Percentiles rank a stretch among this genome's conserved stretches.
phyloP scores from a whole-genome alignment of 108 stramenopile genomes.

The Bacterosira constricta region DNA sequence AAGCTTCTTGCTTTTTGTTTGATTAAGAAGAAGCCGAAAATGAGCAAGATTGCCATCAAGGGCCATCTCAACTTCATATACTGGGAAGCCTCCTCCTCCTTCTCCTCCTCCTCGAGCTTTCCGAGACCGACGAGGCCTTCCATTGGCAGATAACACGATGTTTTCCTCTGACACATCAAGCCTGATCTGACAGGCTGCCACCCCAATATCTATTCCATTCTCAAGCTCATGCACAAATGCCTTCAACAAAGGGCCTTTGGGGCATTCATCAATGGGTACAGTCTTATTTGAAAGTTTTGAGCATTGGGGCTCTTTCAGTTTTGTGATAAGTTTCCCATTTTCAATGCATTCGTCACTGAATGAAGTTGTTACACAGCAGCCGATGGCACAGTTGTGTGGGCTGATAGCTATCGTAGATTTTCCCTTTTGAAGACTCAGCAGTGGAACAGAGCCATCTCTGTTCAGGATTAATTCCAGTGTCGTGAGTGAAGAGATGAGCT shows the following conservation, averaged over 20 bases:
- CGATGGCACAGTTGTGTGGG: no score
- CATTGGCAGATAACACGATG: neutral
- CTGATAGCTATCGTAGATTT: no score
- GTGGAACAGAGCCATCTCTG: neutral
- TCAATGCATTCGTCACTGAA: no score
- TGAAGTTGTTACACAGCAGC: no score
- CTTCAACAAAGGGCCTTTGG: constrained; percentile 4
- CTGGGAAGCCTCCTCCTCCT: constrained; percentile 10
- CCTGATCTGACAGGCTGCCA: constrained; percentile 34
- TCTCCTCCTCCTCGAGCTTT: constrained; percentile 15
- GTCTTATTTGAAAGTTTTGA: no score
- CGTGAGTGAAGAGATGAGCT: constrained; percentile 22
- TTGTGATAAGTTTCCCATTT: no score
- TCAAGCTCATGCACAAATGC: constrained; percentile 47
- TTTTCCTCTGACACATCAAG: constrained; percentile 7
- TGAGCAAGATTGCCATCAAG: constrained; percentile 45
- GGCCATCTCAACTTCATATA: constrained; percentile 29
- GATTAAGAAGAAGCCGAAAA: constrained; percentile 37
- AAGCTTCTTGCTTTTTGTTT: constrained; percentile 27
- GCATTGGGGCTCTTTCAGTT: no score
- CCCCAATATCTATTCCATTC: constrained; percentile 26
- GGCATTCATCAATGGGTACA: neutral
- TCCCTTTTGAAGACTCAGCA: no score
- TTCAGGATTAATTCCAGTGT: constrained; percentile 24
- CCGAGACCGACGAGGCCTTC: constrained; percentile 34